A percentile compares a stretch with the other conserved stretches of the same genome.
These are phyloP conservation scores for Exophiala aquamarina DNA, from an alignment of 2,329 filamentous ascomycete genomes.

Conservation along the genomic window DNA sequence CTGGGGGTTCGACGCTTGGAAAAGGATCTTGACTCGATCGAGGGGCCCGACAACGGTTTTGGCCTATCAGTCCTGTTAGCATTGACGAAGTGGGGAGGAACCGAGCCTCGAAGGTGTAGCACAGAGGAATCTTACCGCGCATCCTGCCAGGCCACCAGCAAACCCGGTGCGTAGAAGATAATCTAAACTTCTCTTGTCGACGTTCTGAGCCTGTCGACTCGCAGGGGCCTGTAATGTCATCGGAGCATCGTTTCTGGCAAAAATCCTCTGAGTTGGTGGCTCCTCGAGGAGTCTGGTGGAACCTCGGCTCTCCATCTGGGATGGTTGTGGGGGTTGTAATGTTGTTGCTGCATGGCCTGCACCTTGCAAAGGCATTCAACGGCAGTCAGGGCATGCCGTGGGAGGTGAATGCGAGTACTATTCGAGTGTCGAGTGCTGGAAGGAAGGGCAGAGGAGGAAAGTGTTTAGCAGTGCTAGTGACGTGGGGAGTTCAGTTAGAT, in stretches of 20 bases:
- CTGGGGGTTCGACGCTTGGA: conserved; percentile 91
- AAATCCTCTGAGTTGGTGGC: conserved; percentile 41
- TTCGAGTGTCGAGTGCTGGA: too few species aligned
- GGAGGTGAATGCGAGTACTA: too few species aligned
- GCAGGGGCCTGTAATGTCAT: conserved; percentile 41
- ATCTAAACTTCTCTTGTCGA: conserved; percentile 72
- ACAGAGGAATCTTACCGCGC: conserved; percentile 65
- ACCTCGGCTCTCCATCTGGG: conserved; percentile 53
- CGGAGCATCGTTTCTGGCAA: conserved; percentile 54
- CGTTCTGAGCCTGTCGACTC: conserved; percentile 41
- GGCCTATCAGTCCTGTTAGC: conserved; percentile 56
- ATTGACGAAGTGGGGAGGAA: conserved; percentile 11
- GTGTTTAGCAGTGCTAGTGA: too few species aligned
- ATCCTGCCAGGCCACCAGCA: conserved; percentile 87
- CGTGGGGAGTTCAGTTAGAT: too few species aligned
- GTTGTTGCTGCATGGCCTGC: conserved; percentile 52
- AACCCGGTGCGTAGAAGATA: conserved; percentile 82
- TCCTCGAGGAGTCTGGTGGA: conserved; percentile 32
- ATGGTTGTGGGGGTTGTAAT: conserved; percentile 31
- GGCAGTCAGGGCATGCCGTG: conserved; percentile 8
- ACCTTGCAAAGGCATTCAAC: conserved; percentile 56
- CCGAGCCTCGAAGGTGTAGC: too few species aligned
- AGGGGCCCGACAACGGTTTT: conserved; percentile 95
- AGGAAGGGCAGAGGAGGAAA: too few species aligned
- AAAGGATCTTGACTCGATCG: conserved; percentile 97